These are phyloP conservation scores for Trichoderma atroviride DNA, from an alignment of 2,329 filamentous ascomycete genomes.

Conservation along the genomic window DNA sequence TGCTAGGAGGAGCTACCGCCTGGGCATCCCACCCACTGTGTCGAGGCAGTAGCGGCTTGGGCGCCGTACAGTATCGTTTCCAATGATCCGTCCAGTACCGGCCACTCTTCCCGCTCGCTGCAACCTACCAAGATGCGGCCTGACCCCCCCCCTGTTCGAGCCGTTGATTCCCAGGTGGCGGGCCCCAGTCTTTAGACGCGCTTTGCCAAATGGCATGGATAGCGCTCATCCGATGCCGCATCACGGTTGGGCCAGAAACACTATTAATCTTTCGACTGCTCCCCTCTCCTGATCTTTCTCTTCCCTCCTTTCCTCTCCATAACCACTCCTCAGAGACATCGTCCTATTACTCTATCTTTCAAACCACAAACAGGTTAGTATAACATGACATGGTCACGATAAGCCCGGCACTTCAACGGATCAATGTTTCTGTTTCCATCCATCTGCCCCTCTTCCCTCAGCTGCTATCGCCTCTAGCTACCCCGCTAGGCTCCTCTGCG, in stretches of 20 bases:
- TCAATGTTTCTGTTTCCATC: background rate
- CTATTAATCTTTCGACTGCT: constrained; percentile 26
- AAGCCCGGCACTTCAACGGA: background rate
- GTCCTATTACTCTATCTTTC: background rate
- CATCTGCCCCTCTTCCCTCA: constrained; percentile 3
- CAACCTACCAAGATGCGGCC: background rate
- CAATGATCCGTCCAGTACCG: background rate
- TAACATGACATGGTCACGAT: constrained; percentile 3
- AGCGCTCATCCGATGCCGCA: constrained; percentile 28
- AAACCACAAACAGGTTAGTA: constrained; percentile 6
- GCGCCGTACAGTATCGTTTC: background rate
- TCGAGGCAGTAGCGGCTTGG: background rate
- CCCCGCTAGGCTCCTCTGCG: constrained; percentile 23
- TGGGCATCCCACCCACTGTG: background rate
- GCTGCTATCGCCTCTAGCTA: constrained; percentile 11
- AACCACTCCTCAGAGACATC: background rate
- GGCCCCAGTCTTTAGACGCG: background rate
- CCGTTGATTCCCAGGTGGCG: constrained; percentile 1
- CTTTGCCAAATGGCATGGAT: background rate
- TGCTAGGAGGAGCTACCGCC: background rate
- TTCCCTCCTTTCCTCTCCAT: constrained; percentile 17
- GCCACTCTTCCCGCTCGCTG: background rate
- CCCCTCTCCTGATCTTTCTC: constrained; percentile 21
- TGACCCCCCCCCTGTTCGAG: background rate
- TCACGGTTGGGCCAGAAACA: constrained; percentile 21